Conservation (phyloP, 768 basidiomycete genomes). For the Psilocybe subaeruginosa region DNA sequence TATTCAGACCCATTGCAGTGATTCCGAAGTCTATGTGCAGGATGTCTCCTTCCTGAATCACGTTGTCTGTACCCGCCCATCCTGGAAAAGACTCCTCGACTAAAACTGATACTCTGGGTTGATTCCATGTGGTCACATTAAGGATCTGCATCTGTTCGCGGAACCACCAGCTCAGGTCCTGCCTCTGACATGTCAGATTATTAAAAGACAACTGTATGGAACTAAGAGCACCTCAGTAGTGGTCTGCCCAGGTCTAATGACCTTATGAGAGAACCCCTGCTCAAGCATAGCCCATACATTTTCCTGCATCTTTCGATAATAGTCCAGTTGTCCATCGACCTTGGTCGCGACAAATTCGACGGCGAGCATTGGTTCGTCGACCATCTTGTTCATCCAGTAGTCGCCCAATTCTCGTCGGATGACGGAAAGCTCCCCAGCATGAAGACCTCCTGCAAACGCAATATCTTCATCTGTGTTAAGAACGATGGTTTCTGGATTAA, state of each 20-base stretch:
- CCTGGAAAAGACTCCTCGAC: constrained; percentile 43
- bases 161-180: constrained; percentile 61
- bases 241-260: constrained; percentile 45
- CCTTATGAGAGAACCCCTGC: constrained; percentile 51
- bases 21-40: constrained; percentile 61
- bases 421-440: constrained; percentile 47
- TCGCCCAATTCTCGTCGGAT: constrained; percentile 40
- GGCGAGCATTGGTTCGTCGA: constrained; percentile 47
- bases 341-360: constrained; percentile 50
- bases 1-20: constrained; percentile 55
- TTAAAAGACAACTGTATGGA: not conserved
- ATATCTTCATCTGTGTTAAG: constrained; percentile 49
- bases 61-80: constrained; percentile 41
- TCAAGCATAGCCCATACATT: constrained; percentile 54
- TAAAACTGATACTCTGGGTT: constrained; percentile 51
- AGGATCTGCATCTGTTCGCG: constrained; percentile 50
- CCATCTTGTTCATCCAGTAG: constrained; percentile 42
- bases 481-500: constrained; percentile 44
- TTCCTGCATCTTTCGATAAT: constrained; percentile 51
- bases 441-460: constrained; percentile 52
- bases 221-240: constrained; percentile 38
- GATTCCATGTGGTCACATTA: constrained; percentile 55
- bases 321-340: constrained; percentile 42
- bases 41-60: constrained; percentile 50
- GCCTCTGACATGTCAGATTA: not conserved